Evolutionary conservation across 192 early-diverging fungal species (phyloP), one percentile per base, ranked within the genome.

Genomic region (Gamsiella multidivaricata): DNA sequence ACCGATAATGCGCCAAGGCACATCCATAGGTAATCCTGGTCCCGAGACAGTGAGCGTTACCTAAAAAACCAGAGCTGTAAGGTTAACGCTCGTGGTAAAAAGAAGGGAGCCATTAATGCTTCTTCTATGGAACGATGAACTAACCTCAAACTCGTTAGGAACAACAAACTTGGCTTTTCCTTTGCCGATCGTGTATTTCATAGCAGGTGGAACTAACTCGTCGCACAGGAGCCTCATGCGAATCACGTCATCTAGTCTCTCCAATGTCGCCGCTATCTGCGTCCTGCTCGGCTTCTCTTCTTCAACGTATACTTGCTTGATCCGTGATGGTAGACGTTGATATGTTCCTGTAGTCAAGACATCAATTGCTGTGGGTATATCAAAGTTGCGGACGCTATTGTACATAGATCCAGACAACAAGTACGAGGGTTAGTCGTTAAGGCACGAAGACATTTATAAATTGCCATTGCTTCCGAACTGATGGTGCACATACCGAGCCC

Each of bases 331-430:
- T 56, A 97, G 82, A 5, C 91, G 86, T 51, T 90, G 89, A 65
- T 95, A 97, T 23, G 87, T 86, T 39, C 95, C 93, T 5, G 91
- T 91, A 5, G 92, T 93, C 51, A 97, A 84, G 18, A 97, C 90
- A 67, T 96, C 94, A 10, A 95, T 86, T 0, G 94, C 93, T 22
- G 91, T 95, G 31, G 81, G 64, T 25, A 97, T 85, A 73, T 97
- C 95, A 60, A 88, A 94, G 82, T 90, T 91, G 28, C 92, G 86
- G 63, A 92, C 88, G 36, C 94, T 91, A 61, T 23, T n/a, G n/a
- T n/a, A n/a, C n/a, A n/a, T n/a, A n/a, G 36, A n/a, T 37, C 20
- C 5, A 12, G 31, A 25, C 22, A 64, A 33, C n/a, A 62, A 50
- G 43, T 14, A 32, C 5, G 26, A 33, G 5, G 54, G 28, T 17